phyloP scores from a whole-genome alignment of 2,329 filamentous ascomycete genomes.

The Falciphora oryzae region DNA sequence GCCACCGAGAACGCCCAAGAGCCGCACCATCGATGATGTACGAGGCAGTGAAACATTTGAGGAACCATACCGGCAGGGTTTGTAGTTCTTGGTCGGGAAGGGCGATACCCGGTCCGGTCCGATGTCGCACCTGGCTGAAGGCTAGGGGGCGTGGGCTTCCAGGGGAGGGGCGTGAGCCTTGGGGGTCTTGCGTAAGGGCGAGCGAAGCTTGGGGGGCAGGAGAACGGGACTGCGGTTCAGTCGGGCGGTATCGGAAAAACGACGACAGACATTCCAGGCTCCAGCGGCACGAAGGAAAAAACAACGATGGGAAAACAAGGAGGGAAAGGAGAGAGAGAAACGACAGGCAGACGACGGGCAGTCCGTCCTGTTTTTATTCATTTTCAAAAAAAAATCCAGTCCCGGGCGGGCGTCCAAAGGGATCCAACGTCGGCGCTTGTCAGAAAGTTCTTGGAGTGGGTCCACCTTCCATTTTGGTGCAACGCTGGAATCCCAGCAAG shows the following conservation, averaged over 20 bases:
- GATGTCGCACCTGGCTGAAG: neutral
- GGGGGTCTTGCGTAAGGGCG: neutral
- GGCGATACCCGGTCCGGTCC: neutral
- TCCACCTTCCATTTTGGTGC: neutral
- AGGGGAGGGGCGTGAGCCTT: neutral
- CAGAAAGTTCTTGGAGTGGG: neutral
- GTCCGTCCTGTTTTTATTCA: neutral
- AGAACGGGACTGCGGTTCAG: neutral
- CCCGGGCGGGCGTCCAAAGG: neutral
- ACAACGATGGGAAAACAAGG: neutral
- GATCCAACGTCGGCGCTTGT: neutral
- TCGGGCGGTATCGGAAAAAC: neutral
- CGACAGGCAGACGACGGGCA: neutral
- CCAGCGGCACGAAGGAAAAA: neutral
- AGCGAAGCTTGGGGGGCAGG: neutral
- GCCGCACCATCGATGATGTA: neutral
- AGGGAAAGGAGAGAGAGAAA: neutral
- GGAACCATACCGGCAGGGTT: neutral
- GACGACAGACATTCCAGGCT: neutral
- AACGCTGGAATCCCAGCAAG: neutral
- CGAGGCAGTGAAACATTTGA: neutral
- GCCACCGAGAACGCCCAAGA: neutral
- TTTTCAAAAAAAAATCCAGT: neutral
- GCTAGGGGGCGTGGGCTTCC: neutral
- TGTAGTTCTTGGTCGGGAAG: neutral